phyloP scores from a whole-genome alignment of 495 filamentous ascomycete genomes.

The Amphirosellinia nigrospora region DNA sequence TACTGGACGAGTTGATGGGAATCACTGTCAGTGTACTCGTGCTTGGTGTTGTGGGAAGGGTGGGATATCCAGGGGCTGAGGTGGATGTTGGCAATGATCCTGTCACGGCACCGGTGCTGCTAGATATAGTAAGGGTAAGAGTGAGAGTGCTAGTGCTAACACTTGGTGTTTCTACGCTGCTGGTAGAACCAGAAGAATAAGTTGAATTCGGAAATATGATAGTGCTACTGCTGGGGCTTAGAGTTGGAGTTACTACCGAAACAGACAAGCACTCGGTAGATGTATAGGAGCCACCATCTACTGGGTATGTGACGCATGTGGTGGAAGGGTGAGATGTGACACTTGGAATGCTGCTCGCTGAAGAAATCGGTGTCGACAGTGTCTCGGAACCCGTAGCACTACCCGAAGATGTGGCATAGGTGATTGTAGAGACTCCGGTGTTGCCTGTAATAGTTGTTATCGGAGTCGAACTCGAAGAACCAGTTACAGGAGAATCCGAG shows the following conservation, averaged over 20 bases:
- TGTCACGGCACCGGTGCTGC: slow-evolving; percentile 31
- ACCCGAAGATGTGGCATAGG: slow-evolving; percentile 14
- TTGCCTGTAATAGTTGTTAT: slow-evolving; percentile 10
- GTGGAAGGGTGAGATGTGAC: slow-evolving; percentile 21
- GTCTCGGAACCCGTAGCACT: slow-evolving; percentile 8
- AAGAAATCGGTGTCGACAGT: neutral
- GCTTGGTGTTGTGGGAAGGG: neutral
- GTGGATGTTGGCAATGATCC: slow-evolving; percentile 4
- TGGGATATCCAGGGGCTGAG: slow-evolving; percentile 5
- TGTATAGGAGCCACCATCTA: slow-evolving; percentile 31
- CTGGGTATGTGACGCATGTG: slow-evolving; percentile 28
- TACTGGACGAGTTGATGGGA: slow-evolving; percentile 6
- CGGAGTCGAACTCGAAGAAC: slow-evolving; percentile 24
- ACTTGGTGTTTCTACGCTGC: neutral
- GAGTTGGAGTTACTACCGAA: neutral
- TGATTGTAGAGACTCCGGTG: neutral
- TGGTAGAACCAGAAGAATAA: neutral
- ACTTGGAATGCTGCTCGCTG: slow-evolving; percentile 18
- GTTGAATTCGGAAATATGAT: neutral
- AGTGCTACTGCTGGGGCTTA: neutral
- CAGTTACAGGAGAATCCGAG: slow-evolving; percentile 30
- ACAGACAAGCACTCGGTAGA: slow-evolving; percentile 31
- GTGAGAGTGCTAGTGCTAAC: slow-evolving; percentile 27
- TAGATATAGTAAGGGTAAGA: neutral
- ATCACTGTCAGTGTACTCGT: slow-evolving; percentile 12